phyloP scores from a whole-genome alignment of 176 grass and related monocot species.

The Calamus simplicifolius region DNA sequence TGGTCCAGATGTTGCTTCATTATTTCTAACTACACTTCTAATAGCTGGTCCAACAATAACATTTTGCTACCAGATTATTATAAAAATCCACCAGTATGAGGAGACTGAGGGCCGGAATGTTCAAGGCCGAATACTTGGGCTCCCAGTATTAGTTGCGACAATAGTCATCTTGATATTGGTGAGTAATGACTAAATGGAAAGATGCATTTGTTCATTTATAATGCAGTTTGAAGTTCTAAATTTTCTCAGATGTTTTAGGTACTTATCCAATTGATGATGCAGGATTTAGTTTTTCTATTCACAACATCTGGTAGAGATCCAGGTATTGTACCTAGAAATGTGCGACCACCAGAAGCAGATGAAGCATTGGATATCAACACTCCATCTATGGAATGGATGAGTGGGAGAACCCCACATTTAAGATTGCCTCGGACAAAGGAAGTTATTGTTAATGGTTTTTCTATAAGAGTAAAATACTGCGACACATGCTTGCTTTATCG shows the following conservation, averaged over 20 bases:
- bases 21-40: slow-evolving; percentile 36
- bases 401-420: slow-evolving; percentile 5
- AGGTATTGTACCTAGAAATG: slow-evolving; percentile 4
- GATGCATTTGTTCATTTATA: no score
- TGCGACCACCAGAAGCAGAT: slow-evolving; percentile 13
- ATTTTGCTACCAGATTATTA: slow-evolving; percentile 38
- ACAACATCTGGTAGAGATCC: slow-evolving; percentile 12
- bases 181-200: not conserved
- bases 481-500: slow-evolving; percentile 14
- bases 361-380: not conserved
- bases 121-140: slow-evolving; percentile 8
- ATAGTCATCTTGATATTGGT: slow-evolving; percentile 31
- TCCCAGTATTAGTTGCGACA: slow-evolving; percentile 15
- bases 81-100: slow-evolving; percentile 11
- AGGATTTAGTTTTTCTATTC: slow-evolving; percentile 4
- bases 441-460: not conserved
- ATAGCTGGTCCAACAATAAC: slow-evolving; percentile 25
- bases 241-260: no score
- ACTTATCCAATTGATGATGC: not conserved
- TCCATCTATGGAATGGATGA: slow-evolving; percentile 14
- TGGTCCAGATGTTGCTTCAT: slow-evolving; percentile 42
- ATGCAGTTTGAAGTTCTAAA: no score
- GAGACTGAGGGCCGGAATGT: not conserved
- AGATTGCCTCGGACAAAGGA: slow-evolving; percentile 3
- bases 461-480: slow-evolving; percentile 3